Base-by-base conservation (phyloP, 352 stramenopile species). In the Plasmopara muralis region DNA sequence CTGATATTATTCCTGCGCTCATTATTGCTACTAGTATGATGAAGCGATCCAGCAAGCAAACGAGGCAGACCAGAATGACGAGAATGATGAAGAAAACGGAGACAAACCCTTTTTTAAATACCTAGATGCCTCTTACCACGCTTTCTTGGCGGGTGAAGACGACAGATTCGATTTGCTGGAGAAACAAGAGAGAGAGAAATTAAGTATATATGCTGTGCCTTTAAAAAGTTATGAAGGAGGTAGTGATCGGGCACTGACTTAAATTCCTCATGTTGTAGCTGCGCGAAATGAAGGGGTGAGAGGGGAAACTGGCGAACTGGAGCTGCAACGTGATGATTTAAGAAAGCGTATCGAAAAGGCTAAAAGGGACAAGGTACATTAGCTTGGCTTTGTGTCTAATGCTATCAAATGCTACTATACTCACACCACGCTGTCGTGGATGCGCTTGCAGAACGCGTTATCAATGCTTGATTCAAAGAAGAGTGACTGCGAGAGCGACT, bases 71-170 rank as follows among this genome's bases (percentile, higher is more conserved):
- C 48, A 50, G 31, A 56, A 41, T 25, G 70, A 83, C 6, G 71
- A 87, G 20, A 71, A 84, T 35, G 77, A 88, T 39, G 64, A 75
- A 1, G 77, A 95, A 53, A 88, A 83, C 18, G 77, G 70, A 18
- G 84, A 97, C 52, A 92, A 91, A 33, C 79, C 71, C 6, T 99
- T 98, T 62, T 97, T 98, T 57, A 80, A 90, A 47, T 99, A 98
- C 66, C 62, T 99, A 5, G 70, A 75, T 52, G 81, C 72, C 20
- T 83, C 89, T 5, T 99, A 99, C 66, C 67, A 67, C 34, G 81
- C 84, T 16, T 99, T 99, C 64, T 65, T 99, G 41, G 68, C 80
- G 5, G 89, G 93, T 33, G 89, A 98, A 54, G 94, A 98, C 54
- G 90, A 97, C 31, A 72, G 83, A 46, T 91, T 87, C 57, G 77